phyloP scores from a whole-genome alignment of 768 basidiomycete species.

The Mrakia blollopis region DNA sequence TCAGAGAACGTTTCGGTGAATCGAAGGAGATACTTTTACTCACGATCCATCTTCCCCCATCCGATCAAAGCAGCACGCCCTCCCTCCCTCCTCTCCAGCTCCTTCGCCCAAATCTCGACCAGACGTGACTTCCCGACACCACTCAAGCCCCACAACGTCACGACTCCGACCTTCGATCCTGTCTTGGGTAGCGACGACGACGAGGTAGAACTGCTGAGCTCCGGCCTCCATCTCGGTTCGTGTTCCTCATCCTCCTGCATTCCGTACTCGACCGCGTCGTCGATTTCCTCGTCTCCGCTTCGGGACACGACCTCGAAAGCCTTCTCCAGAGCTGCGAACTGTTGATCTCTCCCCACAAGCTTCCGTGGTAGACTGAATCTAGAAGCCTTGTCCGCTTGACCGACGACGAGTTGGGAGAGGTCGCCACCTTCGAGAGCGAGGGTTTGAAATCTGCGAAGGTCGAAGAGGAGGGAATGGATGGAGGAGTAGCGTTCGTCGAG shows the following conservation, averaged over 20 bases:
- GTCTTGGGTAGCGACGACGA: background rate
- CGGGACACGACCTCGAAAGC: background rate
- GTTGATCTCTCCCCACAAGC: slow-evolving; percentile 32
- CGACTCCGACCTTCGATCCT: background rate
- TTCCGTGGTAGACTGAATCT: slow-evolving; percentile 32
- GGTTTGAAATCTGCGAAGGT: slow-evolving; percentile 35
- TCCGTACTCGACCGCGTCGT: background rate
- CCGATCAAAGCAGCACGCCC: slow-evolving; percentile 23
- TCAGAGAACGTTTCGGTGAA: too few relatives aligned
- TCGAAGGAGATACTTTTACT: background rate
- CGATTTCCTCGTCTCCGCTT: background rate
- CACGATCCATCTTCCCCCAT: slow-evolving; percentile 54
- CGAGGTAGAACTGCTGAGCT: background rate
- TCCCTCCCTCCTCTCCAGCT: background rate
- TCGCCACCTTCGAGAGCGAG: slow-evolving; percentile 31
- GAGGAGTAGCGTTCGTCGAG: slow-evolving; percentile 38
- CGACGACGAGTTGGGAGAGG: slow-evolving; percentile 33
- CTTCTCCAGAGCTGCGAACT: slow-evolving; percentile 28
- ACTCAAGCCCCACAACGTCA: slow-evolving; percentile 34
- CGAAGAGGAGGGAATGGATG: slow-evolving; percentile 36
- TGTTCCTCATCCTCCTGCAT: background rate
- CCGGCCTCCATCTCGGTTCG: background rate
- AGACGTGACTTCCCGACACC: slow-evolving; percentile 35
- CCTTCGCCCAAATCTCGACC: slow-evolving; percentile 30
- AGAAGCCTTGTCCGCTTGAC: slow-evolving; percentile 34